Conservation (phyloP, 257 asterid genomes). For the Scutellaria galericulata region DNA sequence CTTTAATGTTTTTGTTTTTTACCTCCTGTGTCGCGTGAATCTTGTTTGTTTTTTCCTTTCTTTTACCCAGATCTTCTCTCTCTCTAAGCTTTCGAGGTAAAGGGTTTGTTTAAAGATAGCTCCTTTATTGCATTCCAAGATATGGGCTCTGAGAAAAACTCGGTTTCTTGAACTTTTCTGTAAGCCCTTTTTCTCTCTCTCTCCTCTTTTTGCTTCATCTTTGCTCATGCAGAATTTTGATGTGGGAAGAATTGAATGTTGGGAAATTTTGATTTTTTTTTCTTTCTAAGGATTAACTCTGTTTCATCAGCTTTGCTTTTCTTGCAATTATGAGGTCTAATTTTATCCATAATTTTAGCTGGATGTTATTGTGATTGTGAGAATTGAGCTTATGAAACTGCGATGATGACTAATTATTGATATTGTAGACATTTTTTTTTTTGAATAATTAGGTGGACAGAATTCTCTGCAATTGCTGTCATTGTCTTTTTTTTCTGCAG, state of each 20-base stretch:
- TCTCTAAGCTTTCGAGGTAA: not conserved
- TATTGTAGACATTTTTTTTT: no score
- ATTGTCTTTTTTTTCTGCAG: no score
- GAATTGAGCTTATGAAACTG: no score
- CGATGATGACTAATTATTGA: no score
- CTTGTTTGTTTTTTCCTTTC: conserved; percentile 32
- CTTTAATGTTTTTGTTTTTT: conserved; percentile 17
- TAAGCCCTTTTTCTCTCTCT: conserved; percentile 22
- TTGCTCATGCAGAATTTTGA: conserved; percentile 29
- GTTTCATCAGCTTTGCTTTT: no score
- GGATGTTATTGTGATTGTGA: no score
- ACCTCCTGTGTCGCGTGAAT: conserved; percentile 31
- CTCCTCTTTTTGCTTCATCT: not conserved
- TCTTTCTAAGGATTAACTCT: no score
- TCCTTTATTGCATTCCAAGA: conserved; percentile 26
- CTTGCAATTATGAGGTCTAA: no score
- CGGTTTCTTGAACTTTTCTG: conserved; percentile 45
- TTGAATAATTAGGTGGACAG: no score
- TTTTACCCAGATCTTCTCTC: conserved; percentile 31
- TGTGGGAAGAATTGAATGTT: not conserved
- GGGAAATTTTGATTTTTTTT: not conserved
- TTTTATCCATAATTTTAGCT: no score
- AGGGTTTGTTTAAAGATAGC: not conserved
- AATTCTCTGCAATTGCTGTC: no score
- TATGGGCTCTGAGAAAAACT: conserved; percentile 41